Evolutionary conservation across 2,329 filamentous ascomycete species (phyloP), one percentile per base, ranked within the genome.

Genomic region (Scolecobasidium constrictum): DNA sequence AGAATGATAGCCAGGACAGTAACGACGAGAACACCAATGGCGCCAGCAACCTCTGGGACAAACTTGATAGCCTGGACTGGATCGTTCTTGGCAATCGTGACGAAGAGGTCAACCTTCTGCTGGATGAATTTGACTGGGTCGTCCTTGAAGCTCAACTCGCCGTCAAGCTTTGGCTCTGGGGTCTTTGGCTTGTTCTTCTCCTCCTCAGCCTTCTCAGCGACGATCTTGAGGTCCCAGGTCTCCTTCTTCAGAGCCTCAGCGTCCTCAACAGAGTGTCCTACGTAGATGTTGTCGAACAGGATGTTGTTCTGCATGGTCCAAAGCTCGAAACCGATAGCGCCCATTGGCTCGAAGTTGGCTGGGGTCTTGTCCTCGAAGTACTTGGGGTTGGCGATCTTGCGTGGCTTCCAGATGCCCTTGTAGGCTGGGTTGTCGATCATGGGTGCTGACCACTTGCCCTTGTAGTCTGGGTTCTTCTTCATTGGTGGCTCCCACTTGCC

Each of bases 221-320:
- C 72, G 63, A 80, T 74, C 84, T 98, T 98, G 68, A 86, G 68
- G 59, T 86, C 81, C 65, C 88, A 98, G 43, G 86, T 86, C 75
- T 94, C 86, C 51, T 83, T 75, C 56, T 86, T 83, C 59, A 98
- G 73, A 70, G 88, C 83, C 65, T 83, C 79, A 49, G 92, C 92
- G 53, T 98, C 92, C 60, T 86, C 86, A 53, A 92, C 64, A 16
- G 90, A 96, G 79, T 98, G 92, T 50, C 92, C 92, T 63, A 98
- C 87, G 78, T 96, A 98, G 74, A 98, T 93, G 81, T 98, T 98
- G 78, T 96, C 86, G 58, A 98, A 96, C 57, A 95, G 82, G 56
- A 98, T 96, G 61, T 95, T 84, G 64, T 81, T 94, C 71, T 95
- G 90, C 92, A 98, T 98, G 57, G 92, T 96, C 92, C 92, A 98